Conservation (phyloP, 768 basidiomycete genomes). For the Gloeostereum incarnatum region DNA sequence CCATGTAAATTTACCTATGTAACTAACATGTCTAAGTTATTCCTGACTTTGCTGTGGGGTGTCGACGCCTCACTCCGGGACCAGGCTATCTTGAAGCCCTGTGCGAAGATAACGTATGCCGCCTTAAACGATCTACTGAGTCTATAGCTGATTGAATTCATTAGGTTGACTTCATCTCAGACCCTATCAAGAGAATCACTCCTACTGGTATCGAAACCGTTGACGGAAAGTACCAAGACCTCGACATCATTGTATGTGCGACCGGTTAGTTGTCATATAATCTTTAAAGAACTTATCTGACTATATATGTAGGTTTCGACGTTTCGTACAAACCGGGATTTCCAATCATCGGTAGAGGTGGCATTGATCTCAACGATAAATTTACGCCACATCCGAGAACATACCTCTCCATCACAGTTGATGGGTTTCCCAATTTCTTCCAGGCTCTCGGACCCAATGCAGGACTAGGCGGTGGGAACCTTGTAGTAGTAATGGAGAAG, state of each 20-base stretch:
- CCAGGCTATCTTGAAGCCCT: constrained; percentile 62
- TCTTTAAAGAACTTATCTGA: too few relatives aligned
- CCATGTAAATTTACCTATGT: too few relatives aligned
- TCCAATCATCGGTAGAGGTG: constrained; percentile 43
- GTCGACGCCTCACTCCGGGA: constrained; percentile 58
- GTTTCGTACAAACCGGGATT: constrained; percentile 37
- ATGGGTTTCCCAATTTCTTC: constrained; percentile 69
- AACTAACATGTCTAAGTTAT: constrained; percentile 43
- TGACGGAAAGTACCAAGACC: constrained; percentile 43
- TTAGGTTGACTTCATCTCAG: constrained; percentile 46
- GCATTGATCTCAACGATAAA: constrained; percentile 40
- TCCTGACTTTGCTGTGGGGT: constrained; percentile 48
- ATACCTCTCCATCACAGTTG: constrained; percentile 49
- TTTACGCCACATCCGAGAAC: constrained; percentile 46
- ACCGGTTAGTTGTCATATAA: constrained; percentile 30
- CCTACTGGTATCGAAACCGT: constrained; percentile 44
- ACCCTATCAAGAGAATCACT: constrained; percentile 40
- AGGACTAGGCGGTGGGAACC: constrained; percentile 41
- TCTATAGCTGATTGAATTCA: neutral
- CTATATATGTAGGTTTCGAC: constrained; percentile 42
- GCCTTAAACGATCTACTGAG: too few relatives aligned
- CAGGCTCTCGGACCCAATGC: constrained; percentile 48
- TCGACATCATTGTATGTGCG: constrained; percentile 56
- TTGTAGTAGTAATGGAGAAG: constrained; percentile 44
- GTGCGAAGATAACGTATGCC: constrained; percentile 46